These are phyloP conservation scores for Trebouxia gelatinosa DNA, from an alignment of 163 green algal genomes.

Conservation along the genomic window DNA sequence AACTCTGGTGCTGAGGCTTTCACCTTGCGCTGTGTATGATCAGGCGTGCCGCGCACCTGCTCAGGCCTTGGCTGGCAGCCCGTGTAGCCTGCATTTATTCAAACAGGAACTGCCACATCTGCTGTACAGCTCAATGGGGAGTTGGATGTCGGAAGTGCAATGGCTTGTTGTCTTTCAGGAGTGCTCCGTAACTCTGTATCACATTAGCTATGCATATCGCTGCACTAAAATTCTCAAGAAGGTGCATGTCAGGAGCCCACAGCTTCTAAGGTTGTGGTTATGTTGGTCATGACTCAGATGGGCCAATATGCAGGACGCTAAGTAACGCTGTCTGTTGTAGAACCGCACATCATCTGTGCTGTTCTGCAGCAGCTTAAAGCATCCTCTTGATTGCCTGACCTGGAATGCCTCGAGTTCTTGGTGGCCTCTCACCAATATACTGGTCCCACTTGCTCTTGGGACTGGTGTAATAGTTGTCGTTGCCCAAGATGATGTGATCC, in stretches of 20 bases:
- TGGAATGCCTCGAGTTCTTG: constrained; percentile 19
- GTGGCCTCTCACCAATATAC: constrained; percentile 8
- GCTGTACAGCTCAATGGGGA: too few species aligned
- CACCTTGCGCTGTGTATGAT: constrained; percentile 4
- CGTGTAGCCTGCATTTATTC: constrained; percentile 6
- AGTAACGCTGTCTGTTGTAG: background rate
- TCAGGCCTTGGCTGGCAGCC: constrained; percentile 10
- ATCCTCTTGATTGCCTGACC: background rate
- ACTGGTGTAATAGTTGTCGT: constrained; percentile 15
- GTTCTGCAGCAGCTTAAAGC: background rate
- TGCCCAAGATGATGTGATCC: constrained; percentile 12
- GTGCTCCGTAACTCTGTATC: too few species aligned
- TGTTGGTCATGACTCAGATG: too few species aligned
- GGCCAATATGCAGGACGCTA: too few species aligned
- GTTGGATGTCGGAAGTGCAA: too few species aligned
- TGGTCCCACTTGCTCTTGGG: constrained; percentile 17
- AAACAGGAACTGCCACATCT: background rate
- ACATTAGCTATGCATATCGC: too few species aligned
- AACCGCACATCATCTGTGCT: background rate
- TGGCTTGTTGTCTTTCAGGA: too few species aligned
- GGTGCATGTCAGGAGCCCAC: too few species aligned
- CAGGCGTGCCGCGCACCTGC: constrained; percentile 13
- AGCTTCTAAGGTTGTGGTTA: too few species aligned
- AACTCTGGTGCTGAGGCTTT: background rate
- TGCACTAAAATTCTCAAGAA: too few species aligned